Conservation (phyloP, 148 eudicot species). For the Polygonum maritimum region DNA sequence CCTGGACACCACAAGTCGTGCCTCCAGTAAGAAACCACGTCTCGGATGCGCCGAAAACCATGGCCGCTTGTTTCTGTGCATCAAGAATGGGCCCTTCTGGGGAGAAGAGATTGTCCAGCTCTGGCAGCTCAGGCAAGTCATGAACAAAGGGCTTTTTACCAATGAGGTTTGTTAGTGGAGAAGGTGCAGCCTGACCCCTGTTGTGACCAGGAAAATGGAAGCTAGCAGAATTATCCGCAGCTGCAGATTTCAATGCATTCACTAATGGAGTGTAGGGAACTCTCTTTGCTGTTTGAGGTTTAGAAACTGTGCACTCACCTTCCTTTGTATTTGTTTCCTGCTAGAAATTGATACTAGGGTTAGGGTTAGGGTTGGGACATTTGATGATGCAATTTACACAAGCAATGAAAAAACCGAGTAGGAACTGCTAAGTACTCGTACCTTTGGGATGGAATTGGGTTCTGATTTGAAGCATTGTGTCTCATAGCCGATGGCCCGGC, state of each 20-base stretch:
- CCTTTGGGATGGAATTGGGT: background rate
- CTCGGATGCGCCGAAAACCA: conserved; percentile 68
- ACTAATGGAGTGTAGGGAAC: conserved; percentile 43
- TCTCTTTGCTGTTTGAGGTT: conserved; percentile 9
- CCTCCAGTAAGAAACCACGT: conserved; percentile 97
- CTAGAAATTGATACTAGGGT: background rate
- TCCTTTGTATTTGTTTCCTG: conserved; percentile 11
- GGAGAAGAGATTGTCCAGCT: conserved; percentile 60
- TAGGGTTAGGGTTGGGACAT: too few relatives aligned
- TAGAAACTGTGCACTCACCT: conserved; percentile 9
- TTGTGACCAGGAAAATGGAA: conserved; percentile 93
- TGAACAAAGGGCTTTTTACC: conserved; percentile 46
- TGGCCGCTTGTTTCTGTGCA: conserved; percentile 62
- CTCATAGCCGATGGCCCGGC: background rate
- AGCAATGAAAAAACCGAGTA: background rate
- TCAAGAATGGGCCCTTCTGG: conserved; percentile 63
- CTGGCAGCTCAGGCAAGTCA: conserved; percentile 62
- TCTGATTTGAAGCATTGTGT: background rate
- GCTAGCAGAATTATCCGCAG: conserved; percentile 51
- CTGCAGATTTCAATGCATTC: conserved; percentile 48
- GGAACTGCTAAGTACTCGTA: background rate
- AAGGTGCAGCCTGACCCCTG: conserved; percentile 68
- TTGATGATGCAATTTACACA: background rate
- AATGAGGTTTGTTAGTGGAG: conserved; percentile 48
- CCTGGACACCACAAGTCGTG: conserved; percentile 77